phyloP scores from a whole-genome alignment of 208 protist genomes.

The Leishmania guyanensis region DNA sequence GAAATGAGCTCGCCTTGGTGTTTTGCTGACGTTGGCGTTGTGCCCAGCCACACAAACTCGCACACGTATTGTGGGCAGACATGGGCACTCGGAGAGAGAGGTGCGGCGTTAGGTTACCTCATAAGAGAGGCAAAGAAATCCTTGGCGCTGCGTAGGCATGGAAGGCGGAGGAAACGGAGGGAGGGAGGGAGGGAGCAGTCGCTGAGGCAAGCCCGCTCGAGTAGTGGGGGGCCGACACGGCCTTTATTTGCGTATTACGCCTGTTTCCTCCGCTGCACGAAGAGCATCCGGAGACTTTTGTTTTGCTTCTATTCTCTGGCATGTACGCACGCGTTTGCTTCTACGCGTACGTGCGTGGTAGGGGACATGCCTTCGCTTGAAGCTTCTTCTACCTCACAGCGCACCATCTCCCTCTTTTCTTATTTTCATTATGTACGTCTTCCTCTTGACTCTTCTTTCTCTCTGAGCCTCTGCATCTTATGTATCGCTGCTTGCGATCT shows the following conservation, averaged over 20 bases:
- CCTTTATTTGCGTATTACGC: not conserved
- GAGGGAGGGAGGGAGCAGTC: not conserved
- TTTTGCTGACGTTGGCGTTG: not conserved
- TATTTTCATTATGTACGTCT: not conserved
- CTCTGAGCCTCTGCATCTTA: not conserved
- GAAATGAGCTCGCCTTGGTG: not conserved
- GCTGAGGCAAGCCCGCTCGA: not conserved
- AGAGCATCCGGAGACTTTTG: too few species aligned
- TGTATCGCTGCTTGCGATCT: not conserved
- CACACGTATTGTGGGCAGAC: not conserved
- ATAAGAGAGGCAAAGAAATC: not conserved
- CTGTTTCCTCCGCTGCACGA: not conserved
- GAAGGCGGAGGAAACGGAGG: not conserved
- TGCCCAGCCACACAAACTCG: not conserved
- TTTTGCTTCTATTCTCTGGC: not conserved
- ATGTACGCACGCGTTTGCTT: not conserved
- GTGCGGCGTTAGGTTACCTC: too few species aligned
- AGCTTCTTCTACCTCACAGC: not conserved
- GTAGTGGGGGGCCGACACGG: too few species aligned
- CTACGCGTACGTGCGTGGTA: not conserved
- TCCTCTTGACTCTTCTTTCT: not conserved
- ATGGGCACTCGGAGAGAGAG: not conserved
- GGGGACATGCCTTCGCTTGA: not conserved
- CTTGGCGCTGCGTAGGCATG: not conserved
- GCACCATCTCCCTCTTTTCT: not conserved